Percentiles rank a stretch among this genome's conserved stretches.
Evolutionary conservation across 78 protist genomes (phyloP).

Genomic region (Anaeramoeba ignava): DNA sequence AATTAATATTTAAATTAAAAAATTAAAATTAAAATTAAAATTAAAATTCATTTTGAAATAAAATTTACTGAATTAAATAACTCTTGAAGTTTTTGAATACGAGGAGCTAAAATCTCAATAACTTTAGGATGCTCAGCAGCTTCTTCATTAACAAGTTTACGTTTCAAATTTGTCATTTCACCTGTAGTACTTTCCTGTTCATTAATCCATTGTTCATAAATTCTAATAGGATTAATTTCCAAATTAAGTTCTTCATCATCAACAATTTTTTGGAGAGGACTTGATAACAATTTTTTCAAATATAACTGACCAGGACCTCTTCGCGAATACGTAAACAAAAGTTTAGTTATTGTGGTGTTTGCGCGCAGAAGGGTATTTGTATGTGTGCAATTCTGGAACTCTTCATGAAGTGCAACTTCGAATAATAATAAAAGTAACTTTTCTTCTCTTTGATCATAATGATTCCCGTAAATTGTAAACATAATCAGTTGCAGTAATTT

Average conservation of each 20-base stretch:
- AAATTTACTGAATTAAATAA: too few relatives aligned
- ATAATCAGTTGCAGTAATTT: too few relatives aligned
- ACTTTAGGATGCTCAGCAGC: constrained; percentile 16
- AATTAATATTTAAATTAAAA: too few relatives aligned
- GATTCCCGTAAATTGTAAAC: too few relatives aligned
- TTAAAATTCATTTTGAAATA: too few relatives aligned
- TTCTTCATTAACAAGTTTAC: neutral
- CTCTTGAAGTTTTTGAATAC: too few relatives aligned
- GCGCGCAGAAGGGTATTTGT: constrained; percentile 40
- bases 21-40: too few relatives aligned
- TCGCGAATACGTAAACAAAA: constrained; percentile 57
- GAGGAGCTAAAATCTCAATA: too few relatives aligned
- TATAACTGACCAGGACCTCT: constrained; percentile 59
- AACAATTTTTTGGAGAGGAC: neutral
- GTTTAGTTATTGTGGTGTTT: constrained; percentile 55
- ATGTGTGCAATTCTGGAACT: constrained; percentile 31
- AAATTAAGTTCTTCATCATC: constrained; percentile 1
- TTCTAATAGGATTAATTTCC: constrained; percentile 9
- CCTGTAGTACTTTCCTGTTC: neutral
- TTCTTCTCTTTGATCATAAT: too few relatives aligned
- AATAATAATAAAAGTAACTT: too few relatives aligned
- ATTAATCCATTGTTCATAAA: neutral
- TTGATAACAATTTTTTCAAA: neutral
- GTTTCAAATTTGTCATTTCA: neutral
- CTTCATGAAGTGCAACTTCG: constrained; percentile 36